Evolutionary conservation across 495 filamentous ascomycete genomes (phyloP), one percentile per base, ranked within the genome.

Genomic region (Aspergillus leporis): DNA sequence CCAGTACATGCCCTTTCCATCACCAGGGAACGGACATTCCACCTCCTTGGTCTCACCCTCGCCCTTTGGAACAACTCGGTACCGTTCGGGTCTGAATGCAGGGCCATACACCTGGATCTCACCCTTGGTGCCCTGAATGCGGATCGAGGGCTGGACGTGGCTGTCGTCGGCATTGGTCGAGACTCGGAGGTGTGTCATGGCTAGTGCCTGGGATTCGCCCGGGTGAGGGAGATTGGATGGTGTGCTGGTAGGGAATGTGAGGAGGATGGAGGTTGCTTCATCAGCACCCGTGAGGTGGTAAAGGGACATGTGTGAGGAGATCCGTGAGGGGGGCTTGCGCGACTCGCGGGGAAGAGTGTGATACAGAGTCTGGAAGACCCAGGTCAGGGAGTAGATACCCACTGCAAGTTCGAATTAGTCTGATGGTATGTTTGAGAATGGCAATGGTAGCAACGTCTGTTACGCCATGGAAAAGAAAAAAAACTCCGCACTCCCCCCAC

Each of bases 331-430:
- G 5, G 80, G 55, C 61, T 79, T 74, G 18, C 83, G 79, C 53
- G 79, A 64, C 0, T 71, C 63, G n/a, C 71, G 69, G 7, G 89
- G 87, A 34, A 91, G 84, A 28, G 85, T 80, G 70, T 93, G 89
- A 69, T 97, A 97, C 40, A 97, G 82, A 51, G 86, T 87, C 74
- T 96, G 92, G 84, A 94, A 96, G 56, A 94, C 81, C 93, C 93
- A 98, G 6, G 92, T 96, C 46, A 97, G 74, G 47, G 89, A 85
- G 74, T 97, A 95, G 66, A 98, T 87, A 9, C 90, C 93, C 63
- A 97, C 83, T 87, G 51, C 19, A 59, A 18, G 13, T 38, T 2
- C 5, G 14, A 16, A 16, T 56, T 3, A 49, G n/a, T 22, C 14
- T 36, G 32, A 52, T 52, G 28, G 14, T 30, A 28, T 13, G 32